phyloP scores from a whole-genome alignment of 106 monocot genomes.

The Platanthera zijinensis region DNA sequence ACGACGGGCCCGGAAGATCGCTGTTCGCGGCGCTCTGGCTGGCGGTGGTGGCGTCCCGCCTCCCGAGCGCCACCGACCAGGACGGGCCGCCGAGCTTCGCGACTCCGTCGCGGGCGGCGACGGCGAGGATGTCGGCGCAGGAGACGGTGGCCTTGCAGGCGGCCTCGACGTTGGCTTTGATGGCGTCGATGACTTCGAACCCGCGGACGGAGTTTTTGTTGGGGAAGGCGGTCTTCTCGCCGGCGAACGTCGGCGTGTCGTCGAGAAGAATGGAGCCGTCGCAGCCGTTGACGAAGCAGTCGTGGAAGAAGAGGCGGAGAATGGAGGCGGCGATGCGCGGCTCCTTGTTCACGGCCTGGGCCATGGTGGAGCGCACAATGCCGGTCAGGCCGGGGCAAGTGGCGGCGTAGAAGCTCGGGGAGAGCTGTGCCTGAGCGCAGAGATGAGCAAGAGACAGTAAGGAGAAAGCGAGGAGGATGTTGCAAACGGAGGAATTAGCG shows the following conservation, averaged over 20 bases:
- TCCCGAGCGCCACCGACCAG: constrained; percentile 25
- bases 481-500: neutral
- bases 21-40: constrained; percentile 20
- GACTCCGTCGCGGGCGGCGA: no score
- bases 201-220: neutral
- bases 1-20: constrained; percentile 16
- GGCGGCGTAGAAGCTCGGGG: constrained; percentile 6
- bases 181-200: neutral
- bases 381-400: constrained; percentile 22
- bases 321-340: constrained; percentile 40
- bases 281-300: constrained; percentile 24
- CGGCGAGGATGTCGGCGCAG: neutral
- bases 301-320: constrained; percentile 44
- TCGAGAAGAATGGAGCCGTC: neutral
- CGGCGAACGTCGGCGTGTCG: neutral
- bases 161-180: neutral
- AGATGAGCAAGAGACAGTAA: constrained; percentile 5
- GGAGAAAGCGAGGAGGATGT: neutral
- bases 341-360: constrained; percentile 23
- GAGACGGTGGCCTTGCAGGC: neutral
- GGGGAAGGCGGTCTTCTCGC: neutral
- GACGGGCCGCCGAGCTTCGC: constrained; percentile 26
- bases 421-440: constrained; percentile 3
- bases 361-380: constrained; percentile 23
- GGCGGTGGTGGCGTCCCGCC: constrained; percentile 28